A percentile compares a stretch with the other conserved stretches of the same genome.
These are phyloP conservation scores for Mycena galericulata DNA, from an alignment of 768 basidiomycete species.

Conservation along the genomic window DNA sequence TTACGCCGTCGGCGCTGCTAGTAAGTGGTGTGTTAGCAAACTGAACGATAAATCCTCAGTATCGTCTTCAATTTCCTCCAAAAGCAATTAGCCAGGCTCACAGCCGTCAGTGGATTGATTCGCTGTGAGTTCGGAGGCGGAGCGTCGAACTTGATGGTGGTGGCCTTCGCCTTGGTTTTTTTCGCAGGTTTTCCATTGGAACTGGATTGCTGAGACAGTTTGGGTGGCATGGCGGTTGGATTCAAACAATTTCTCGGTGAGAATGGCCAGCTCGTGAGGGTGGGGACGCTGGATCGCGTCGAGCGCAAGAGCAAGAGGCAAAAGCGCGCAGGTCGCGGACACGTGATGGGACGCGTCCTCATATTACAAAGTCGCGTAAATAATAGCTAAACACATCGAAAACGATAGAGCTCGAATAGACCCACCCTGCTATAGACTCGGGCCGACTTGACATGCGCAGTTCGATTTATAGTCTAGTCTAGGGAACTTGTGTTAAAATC, in stretches of 20 bases:
- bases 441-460: too few species aligned
- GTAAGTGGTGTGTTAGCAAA: constrained; percentile 32
- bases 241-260: not conserved
- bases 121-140: constrained; percentile 22
- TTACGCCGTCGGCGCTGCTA: not conserved
- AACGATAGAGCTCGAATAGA: not conserved
- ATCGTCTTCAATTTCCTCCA: not conserved
- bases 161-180: constrained; percentile 29
- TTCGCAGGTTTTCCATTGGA: constrained; percentile 9
- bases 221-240: constrained; percentile 14
- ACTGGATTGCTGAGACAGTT: constrained; percentile 11
- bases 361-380: not conserved
- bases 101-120: constrained; percentile 42
- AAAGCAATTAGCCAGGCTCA: constrained; percentile 12
- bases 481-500: constrained; percentile 61
- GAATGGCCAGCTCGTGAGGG: not conserved
- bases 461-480: constrained; percentile 78
- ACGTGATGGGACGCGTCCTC: not conserved
- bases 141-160: constrained; percentile 27
- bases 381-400: not conserved
- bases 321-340: not conserved
- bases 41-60: constrained; percentile 23
- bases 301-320: not conserved
- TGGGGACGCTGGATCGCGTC: not conserved
- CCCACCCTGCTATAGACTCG: constrained; percentile 61